Evolutionary conservation across 148 eudicot species (phyloP).

Genomic region (Rhododendron ferrugineum): DNA sequence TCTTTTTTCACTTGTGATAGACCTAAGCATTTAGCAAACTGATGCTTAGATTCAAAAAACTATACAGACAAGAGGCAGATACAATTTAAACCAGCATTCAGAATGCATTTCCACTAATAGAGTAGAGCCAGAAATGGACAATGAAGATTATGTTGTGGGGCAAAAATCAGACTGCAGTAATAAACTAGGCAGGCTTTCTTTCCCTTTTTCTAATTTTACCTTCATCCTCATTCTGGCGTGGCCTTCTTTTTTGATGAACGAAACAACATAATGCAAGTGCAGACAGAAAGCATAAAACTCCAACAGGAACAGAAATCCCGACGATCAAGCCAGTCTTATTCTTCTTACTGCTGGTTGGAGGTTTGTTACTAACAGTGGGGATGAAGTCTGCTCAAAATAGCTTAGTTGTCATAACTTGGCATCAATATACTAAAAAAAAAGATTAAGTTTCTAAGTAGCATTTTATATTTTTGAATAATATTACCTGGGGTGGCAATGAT

Average conservation of each 20-base stretch:
- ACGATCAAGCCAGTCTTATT: slow-evolving; percentile 52
- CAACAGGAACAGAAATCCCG: slow-evolving; percentile 55
- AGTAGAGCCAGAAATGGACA: not conserved
- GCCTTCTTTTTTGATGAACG: slow-evolving; percentile 37
- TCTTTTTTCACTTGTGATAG: not conserved
- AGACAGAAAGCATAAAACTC: slow-evolving; percentile 34
- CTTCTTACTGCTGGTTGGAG: slow-evolving; percentile 31
- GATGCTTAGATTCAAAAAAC: not conserved
- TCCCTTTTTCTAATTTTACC: slow-evolving; percentile 26
- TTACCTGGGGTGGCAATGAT: slow-evolving; percentile 70
- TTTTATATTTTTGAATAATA: not conserved
- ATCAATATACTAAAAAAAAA: not conserved
- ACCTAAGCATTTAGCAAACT: not conserved
- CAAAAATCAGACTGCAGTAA: not conserved
- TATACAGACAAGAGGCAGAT: not conserved
- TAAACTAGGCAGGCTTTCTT: not conserved
- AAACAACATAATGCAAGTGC: slow-evolving; percentile 30
- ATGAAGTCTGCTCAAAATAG: slow-evolving; percentile 50
- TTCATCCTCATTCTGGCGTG: slow-evolving; percentile 39
- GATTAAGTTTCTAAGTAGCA: not conserved
- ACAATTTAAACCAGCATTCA: not conserved
- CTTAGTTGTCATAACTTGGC: slow-evolving; percentile 3
- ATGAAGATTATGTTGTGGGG: not conserved
- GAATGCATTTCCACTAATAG: not conserved
- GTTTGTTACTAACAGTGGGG: slow-evolving; percentile 50